Evolutionary conservation across 2,329 filamentous ascomycete genomes (phyloP).

Genomic region (Stachybotrys chlorohalonatus): DNA sequence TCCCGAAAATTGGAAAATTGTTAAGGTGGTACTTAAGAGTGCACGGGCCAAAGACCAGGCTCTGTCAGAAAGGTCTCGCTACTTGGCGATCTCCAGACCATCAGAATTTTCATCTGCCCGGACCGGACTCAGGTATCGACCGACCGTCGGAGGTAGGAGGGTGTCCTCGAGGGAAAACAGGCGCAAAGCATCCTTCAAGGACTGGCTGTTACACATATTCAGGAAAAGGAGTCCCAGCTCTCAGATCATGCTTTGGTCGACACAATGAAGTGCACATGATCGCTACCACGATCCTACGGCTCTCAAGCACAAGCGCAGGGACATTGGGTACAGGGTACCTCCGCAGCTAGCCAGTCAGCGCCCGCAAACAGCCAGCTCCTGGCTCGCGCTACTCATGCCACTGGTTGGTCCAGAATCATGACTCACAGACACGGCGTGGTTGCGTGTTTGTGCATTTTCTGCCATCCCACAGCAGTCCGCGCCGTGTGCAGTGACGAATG

Average conservation of each 20-base stretch:
- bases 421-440: conserved; percentile 11
- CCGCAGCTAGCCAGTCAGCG: conserved; percentile 18
- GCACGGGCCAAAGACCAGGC: conserved; percentile 9
- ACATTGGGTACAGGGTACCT: conserved; percentile 8
- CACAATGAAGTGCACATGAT: too few relatives aligned
- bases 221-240: too few relatives aligned
- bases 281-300: too few relatives aligned
- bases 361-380: conserved; percentile 20
- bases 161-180: not conserved
- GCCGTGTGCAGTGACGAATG: not conserved
- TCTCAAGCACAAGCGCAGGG: too few relatives aligned
- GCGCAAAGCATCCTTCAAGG: too few relatives aligned
- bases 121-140: not conserved
- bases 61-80: conserved; percentile 15
- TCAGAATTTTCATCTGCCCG: conserved; percentile 16
- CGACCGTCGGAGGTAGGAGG: not conserved
- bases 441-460: not conserved
- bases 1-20: conserved; percentile 19
- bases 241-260: too few relatives aligned
- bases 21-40: conserved; percentile 24
- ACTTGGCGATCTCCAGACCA: conserved; percentile 18
- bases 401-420: conserved; percentile 16
- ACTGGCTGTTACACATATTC: too few relatives aligned
- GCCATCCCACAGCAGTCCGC: not conserved
- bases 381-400: conserved; percentile 7